Evolutionary conservation across 768 basidiomycete species (phyloP), one percentile per base, ranked within the genome.

Genomic region (Lentinus tigrinus): DNA sequence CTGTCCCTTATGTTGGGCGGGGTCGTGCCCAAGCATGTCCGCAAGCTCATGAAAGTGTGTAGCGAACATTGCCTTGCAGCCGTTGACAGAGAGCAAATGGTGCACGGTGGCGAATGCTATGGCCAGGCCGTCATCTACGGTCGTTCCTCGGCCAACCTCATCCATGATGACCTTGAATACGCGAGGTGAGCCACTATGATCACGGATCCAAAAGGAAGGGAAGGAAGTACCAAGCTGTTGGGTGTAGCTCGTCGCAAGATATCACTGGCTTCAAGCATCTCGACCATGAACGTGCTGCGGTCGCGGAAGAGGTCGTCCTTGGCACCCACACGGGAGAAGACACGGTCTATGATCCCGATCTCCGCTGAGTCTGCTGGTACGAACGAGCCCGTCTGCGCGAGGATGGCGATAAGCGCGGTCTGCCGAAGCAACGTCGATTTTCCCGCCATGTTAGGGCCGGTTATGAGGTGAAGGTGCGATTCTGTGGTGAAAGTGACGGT

Each of bases 1-100:
- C 53, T 70, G 62, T 7, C 79, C 80, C 47, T 61, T 69, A 51
- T 76, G 67, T 6, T 27, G 37, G 13, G 16, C 31, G n/a, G 60
- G 40, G 56, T 77, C 71, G 23, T 79, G 70, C 0, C 88, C 85
- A 19, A 98, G 77, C 82, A 98, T 85, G 58, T 91, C 85, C 1
- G 90, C 87, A 21, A 98, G 74, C 69, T 98, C 95, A 70, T 98
- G 95, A 68, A 97, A 98, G 73, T 99, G 96, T n/a, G 96, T 99
- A 7, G 96, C 96, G 68, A 98, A 99, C 28, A 99, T 76, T n/a
- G 92, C 81, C 17, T 94, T 84, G 68, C 90, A 93, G 51, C 77
- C 74, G 65, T 91, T 92, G 28, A 82, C 80, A 36, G 81, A 74
- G 38, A 85, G 73, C 19, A 98, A 80, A 70, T 98, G 88, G 65